Percentiles rank a stretch among this genome's conserved stretches.
Conservation (phyloP, 1,284 basidiomycete genomes). For the Cutaneotrichosporon cutaneum region DNA sequence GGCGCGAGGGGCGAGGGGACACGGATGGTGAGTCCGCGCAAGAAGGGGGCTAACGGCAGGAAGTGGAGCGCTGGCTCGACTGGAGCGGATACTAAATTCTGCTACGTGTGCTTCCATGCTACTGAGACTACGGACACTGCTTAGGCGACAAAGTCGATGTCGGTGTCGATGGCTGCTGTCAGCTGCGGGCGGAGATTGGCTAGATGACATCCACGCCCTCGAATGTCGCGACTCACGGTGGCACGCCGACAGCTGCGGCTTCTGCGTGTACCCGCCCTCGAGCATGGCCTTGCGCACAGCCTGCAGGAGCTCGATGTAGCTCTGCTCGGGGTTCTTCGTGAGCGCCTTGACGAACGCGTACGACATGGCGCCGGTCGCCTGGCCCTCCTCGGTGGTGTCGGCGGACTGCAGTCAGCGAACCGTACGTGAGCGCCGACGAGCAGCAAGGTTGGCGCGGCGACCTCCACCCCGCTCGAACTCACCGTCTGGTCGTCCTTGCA, state of each 20-base stretch:
- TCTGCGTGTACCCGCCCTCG: conserved; percentile 72
- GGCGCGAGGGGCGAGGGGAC: conserved; percentile 38
- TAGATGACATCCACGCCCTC: background rate
- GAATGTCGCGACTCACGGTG: conserved; percentile 22
- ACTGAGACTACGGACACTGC: background rate
- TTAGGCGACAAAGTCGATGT: conserved; percentile 38
- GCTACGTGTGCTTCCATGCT: background rate
- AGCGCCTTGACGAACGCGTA: conserved; percentile 74
- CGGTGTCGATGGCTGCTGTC: conserved; percentile 36
- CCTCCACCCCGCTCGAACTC: conserved; percentile 8
- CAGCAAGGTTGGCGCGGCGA: no score
- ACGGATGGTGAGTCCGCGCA: conserved; percentile 33
- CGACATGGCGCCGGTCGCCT: conserved; percentile 81
- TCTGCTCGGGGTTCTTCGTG: conserved; percentile 66
- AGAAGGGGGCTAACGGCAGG: conserved; percentile 26
- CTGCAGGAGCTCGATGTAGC: conserved; percentile 73
- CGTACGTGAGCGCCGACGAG: no score
- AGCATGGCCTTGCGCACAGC: conserved; percentile 61
- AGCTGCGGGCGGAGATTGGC: background rate
- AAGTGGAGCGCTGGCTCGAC: conserved; percentile 54
- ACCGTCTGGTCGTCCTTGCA: conserved; percentile 87
- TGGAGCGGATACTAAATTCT: conserved; percentile 40
- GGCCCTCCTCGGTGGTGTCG: conserved; percentile 76
- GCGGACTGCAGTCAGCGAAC: conserved; percentile 55
- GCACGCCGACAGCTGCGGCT: conserved; percentile 64